Evolutionary conservation across 2,329 filamentous ascomycete species (phyloP), one percentile per base, ranked within the genome.

Genomic region (Clarireedia homoeocarpa): DNA sequence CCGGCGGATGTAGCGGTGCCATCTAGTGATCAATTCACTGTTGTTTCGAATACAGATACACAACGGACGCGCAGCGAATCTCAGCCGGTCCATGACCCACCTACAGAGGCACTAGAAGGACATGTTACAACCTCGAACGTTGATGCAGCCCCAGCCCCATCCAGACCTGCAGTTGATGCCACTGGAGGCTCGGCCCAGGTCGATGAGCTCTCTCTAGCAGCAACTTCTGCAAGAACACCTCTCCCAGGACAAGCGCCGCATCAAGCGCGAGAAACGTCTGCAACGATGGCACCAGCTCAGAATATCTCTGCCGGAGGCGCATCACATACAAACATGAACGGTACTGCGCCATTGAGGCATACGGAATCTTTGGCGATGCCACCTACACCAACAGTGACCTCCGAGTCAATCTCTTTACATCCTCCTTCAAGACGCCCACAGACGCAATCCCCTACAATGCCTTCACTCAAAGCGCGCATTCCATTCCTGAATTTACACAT

Each of bases 401-500:
- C 34, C n/a, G 45, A 36, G 6, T 27, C 38, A 34, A 14, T 36
- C 23, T 24, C 23, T 26, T 46, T 53, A 24, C 51, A 61, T 57
- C 46, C 60, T 5, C 49, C 39, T 20, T 12, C 57, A 27, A 62
- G 61, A 30, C 58, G 59, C 5, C 60, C 61, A 51, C 53, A 60
- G 46, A 57, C 48, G 6, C 58, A 59, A n/a, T 38, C 40, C 7
- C 54, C 59, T 9, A 44, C 49, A 24, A 63, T 63, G 58, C 57
- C 59, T 23, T 60, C 60, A 34, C 55, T 69, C 9, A 62, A 61
- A 51, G 39, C 53, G 39, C 53, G 60, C 34, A 12, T 67, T 14
- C 39, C 53, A 17, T 9, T 66, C 23, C 66, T 70, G 44, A 57
- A 68, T 4, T 47, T 36, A 14, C 65, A 69, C 49, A 58, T 67